Percentiles rank a stretch among this genome's conserved stretches.
Conservation (phyloP, 2,329 filamentous ascomycete genomes). For the Cytospora paraplurivora region DNA sequence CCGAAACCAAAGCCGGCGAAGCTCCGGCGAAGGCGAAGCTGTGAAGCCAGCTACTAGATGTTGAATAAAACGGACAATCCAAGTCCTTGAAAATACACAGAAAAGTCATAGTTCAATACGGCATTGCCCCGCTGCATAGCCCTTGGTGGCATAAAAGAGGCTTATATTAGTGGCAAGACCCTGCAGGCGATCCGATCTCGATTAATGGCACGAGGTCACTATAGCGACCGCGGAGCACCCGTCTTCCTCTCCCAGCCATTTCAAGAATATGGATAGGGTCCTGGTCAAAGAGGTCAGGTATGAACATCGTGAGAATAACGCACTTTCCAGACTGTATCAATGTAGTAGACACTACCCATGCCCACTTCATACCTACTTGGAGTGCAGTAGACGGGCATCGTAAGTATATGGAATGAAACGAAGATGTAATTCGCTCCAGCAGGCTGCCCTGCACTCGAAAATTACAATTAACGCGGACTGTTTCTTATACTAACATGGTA, state of each 20-base stretch:
- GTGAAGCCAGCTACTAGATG: slow-evolving; percentile 32
- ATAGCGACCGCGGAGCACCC: not conserved
- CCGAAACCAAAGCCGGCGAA: slow-evolving; percentile 55
- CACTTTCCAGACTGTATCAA: no score
- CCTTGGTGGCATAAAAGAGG: not conserved
- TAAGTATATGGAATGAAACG: no score
- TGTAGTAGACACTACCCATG: no score
- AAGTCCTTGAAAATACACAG: not conserved
- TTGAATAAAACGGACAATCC: not conserved
- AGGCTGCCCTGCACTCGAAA: no score
- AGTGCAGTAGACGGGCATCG: no score
- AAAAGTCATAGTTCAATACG: not conserved
- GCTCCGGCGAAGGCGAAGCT: slow-evolving; percentile 35
- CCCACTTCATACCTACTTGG: no score
- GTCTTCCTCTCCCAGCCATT: no score
- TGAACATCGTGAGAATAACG: not conserved
- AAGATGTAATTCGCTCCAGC: no score
- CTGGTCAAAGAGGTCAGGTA: no score
- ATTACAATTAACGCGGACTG: no score
- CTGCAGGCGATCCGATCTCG: not conserved
- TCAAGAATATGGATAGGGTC: not conserved
- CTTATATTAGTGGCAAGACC: not conserved
- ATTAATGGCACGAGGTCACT: not conserved
- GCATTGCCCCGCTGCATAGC: not conserved
- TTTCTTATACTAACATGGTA: not conserved